These are phyloP conservation scores for Madurella mycetomatis DNA, from an alignment of 2,329 filamentous ascomycete species.

Conservation along the genomic window DNA sequence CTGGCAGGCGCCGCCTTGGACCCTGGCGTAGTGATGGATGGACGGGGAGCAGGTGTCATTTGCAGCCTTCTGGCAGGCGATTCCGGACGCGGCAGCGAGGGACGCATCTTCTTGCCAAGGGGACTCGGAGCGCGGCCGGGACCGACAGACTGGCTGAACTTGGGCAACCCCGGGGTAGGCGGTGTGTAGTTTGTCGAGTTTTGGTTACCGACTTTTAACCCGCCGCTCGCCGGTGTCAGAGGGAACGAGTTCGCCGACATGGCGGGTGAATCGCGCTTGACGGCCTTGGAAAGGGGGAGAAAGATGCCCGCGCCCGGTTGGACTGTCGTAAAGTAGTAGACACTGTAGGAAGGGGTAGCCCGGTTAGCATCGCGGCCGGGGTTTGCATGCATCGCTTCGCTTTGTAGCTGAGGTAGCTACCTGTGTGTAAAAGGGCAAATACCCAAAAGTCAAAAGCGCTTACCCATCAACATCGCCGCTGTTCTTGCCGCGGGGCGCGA, in stretches of 20 bases:
- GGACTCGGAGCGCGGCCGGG: constrained; percentile 70
- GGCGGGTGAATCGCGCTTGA: constrained; percentile 58
- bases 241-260: constrained; percentile 53
- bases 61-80: constrained; percentile 72
- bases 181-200: constrained; percentile 59
- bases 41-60: constrained; percentile 51
- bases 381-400: not conserved
- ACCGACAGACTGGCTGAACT: constrained; percentile 86
- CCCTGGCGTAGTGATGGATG: constrained; percentile 53
- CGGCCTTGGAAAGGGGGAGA: constrained; percentile 76
- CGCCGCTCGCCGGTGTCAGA: constrained; percentile 59
- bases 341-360: constrained; percentile 35
- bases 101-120: constrained; percentile 63
- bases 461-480: constrained; percentile 94
- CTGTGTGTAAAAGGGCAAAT: not conserved
- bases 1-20: constrained; percentile 46
- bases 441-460: constrained; percentile 28
- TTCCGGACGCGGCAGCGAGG: constrained; percentile 81
- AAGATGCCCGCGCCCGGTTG: constrained; percentile 86
- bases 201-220: constrained; percentile 51
- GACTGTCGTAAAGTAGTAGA: constrained; percentile 77
- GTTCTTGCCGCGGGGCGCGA: constrained; percentile 83
- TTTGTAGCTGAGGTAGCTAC: not conserved
- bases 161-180: constrained; percentile 62
- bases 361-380: constrained; percentile 25